Percentiles rank a stretch among this genome's conserved stretches.
These are phyloP conservation scores for Ceratobasidium papillatum DNA, from an alignment of 1,284 basidiomycete genomes.

Conservation along the genomic window DNA sequence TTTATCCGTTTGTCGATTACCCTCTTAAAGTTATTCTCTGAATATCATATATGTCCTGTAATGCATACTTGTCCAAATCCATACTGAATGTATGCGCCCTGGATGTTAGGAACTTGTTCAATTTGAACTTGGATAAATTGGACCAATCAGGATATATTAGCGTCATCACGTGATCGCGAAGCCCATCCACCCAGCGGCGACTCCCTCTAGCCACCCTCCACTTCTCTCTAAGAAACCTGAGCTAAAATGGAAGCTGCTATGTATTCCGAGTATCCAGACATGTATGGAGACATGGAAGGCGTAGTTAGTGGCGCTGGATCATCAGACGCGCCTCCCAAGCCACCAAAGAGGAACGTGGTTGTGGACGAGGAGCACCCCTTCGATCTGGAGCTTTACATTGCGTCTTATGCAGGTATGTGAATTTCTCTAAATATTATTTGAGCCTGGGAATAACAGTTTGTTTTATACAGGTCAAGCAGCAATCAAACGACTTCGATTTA, in stretches of 20 bases:
- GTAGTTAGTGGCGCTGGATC: slow-evolving; percentile 24
- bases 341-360: slow-evolving; percentile 44
- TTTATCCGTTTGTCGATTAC: no score
- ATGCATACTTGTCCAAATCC: no score
- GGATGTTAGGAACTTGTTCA: no score
- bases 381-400: slow-evolving; percentile 75
- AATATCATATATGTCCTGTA: no score
- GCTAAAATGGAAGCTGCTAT: slow-evolving; percentile 33
- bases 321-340: slow-evolving; percentile 30
- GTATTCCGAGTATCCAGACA: slow-evolving; percentile 34
- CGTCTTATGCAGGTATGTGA: slow-evolving; percentile 66
- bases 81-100: no score
- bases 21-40: no score
- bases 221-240: neutral
- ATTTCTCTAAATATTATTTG: neutral
- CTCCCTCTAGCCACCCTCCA: neutral
- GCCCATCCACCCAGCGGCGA: slow-evolving; percentile 1
- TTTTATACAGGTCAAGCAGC: slow-evolving; percentile 65
- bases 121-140: neutral
- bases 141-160: neutral
- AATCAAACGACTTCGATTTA: slow-evolving; percentile 72
- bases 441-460: neutral
- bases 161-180: slow-evolving; percentile 9
- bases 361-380: slow-evolving; percentile 81
- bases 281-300: slow-evolving; percentile 37